These are phyloP conservation scores for Coniochaeta sp. DNA, from an alignment of 2,329 filamentous ascomycete species.

Conservation along the genomic window DNA sequence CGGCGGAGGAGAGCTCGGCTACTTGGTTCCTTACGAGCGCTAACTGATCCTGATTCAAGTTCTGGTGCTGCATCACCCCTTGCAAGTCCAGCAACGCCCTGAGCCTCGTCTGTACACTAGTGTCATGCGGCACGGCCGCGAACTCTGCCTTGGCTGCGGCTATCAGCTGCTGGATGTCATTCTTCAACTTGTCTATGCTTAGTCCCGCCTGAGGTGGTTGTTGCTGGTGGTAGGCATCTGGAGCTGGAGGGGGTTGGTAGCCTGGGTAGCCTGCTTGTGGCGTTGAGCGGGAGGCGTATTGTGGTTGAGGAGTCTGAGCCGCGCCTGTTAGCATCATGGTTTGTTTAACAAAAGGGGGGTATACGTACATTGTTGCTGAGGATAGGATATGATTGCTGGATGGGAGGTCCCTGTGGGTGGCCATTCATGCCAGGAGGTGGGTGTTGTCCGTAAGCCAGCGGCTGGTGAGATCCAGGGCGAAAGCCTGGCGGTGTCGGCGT, in stretches of 20 bases:
- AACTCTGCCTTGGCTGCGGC: constrained; percentile 65
- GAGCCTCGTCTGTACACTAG: constrained; percentile 68
- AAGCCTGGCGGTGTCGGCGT: constrained; percentile 66
- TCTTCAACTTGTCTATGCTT: constrained; percentile 69
- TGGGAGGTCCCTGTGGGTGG: constrained; percentile 7
- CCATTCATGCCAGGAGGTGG: constrained; percentile 13
- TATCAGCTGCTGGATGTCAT: constrained; percentile 77
- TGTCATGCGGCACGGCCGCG: constrained; percentile 68
- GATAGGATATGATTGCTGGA: constrained; percentile 18
- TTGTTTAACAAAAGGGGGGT: neutral
- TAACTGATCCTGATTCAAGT: constrained; percentile 73
- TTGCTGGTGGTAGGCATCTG: constrained; percentile 17
- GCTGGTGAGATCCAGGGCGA: constrained; percentile 25
- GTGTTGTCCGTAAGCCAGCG: constrained; percentile 23
- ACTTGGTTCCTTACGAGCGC: constrained; percentile 81
- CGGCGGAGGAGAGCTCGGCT: constrained; percentile 55
- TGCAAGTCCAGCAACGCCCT: constrained; percentile 83
- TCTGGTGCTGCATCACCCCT: constrained; percentile 68
- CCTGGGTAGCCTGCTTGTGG: constrained; percentile 27
- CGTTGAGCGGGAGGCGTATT: constrained; percentile 17
- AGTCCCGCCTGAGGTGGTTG: constrained; percentile 32
- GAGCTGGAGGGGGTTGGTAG: constrained; percentile 17
- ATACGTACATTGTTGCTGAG: constrained; percentile 13
- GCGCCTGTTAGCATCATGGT: constrained; percentile 2
- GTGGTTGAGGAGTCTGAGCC: constrained; percentile 10